Percentiles rank a stretch among this genome's conserved stretches.
Conservation (phyloP, 2,329 filamentous ascomycete genomes). For the Chaetomium olivaceum region DNA sequence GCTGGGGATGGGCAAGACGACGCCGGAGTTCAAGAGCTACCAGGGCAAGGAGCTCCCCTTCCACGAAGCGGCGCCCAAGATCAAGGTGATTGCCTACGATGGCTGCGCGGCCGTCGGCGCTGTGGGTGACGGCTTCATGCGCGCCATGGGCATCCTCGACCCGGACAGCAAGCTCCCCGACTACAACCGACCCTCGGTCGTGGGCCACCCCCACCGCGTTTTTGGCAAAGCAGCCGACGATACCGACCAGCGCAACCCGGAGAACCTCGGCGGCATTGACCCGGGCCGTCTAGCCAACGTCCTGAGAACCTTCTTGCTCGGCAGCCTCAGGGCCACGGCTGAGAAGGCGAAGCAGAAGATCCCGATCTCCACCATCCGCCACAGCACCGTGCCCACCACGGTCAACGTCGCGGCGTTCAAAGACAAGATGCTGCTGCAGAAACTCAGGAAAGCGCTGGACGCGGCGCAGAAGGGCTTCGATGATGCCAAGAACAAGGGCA, state of each 20-base stretch:
- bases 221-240: not conserved
- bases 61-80: not conserved
- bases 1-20: slow-evolving; percentile 2
- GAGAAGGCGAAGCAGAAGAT: not conserved
- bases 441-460: not conserved
- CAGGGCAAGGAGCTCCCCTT: not conserved
- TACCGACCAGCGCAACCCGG: no score
- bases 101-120: slow-evolving; percentile 27
- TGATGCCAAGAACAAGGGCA: not conserved
- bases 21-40: not conserved
- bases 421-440: not conserved
- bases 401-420: not conserved
- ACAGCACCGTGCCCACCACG: not conserved
- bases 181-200: slow-evolving; percentile 12
- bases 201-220: not conserved
- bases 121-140: slow-evolving; percentile 27
- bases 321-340: slow-evolving; percentile 3
- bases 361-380: not conserved
- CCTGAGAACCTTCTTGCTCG: slow-evolving; percentile 16
- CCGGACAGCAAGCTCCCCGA: not conserved
- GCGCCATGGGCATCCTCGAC: slow-evolving; percentile 16
- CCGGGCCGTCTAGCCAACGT: not conserved
- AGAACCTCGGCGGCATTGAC: slow-evolving; percentile 12
- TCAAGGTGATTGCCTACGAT: slow-evolving; percentile 26
- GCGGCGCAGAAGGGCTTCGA: not conserved